These are phyloP conservation scores for Sporisorium graminicola DNA, from an alignment of 1,284 basidiomycete species.

Conservation along the genomic window DNA sequence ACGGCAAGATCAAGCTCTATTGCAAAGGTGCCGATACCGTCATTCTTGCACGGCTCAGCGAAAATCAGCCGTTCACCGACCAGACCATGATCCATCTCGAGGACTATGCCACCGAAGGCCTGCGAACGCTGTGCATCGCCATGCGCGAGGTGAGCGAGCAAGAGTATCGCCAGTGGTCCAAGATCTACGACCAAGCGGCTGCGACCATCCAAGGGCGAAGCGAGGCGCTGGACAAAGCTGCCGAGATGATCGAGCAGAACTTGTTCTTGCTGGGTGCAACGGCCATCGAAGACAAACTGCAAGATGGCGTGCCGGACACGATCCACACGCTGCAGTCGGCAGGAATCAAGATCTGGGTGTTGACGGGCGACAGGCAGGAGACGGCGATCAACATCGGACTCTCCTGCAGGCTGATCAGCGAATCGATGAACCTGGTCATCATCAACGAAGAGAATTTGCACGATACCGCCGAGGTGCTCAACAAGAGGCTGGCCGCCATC, in stretches of 20 bases:
- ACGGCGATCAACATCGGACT: constrained; percentile 99
- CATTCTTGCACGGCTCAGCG: constrained; percentile 71
- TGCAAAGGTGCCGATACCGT: constrained; percentile 99
- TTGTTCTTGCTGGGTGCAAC: constrained; percentile 93
- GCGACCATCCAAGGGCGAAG: constrained; percentile 90
- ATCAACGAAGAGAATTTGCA: constrained; percentile 90
- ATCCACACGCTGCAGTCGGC: constrained; percentile 98
- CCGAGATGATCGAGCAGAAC: constrained; percentile 95
- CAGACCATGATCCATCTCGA: constrained; percentile 90
- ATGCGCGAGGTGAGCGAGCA: constrained; percentile 89
- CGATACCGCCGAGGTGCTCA: constrained; percentile 87
- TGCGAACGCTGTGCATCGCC: constrained; percentile 95
- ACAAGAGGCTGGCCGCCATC: constrained; percentile 88
- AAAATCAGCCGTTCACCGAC: constrained; percentile 82
- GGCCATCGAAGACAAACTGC: constrained; percentile 97
- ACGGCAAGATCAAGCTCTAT: constrained; percentile 92
- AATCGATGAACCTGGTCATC: constrained; percentile 95
- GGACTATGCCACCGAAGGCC: constrained; percentile 84
- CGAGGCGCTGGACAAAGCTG: constrained; percentile 92
- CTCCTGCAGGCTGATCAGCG: constrained; percentile 94
- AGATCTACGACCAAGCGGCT: constrained; percentile 90
- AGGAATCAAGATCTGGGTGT: constrained; percentile 98
- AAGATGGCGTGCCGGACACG: constrained; percentile 97
- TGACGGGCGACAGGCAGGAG: constrained; percentile 97
- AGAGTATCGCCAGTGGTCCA: constrained; percentile 90